Conservation (phyloP, 2,329 filamentous ascomycete species). For the Aspergillus floridensis region DNA sequence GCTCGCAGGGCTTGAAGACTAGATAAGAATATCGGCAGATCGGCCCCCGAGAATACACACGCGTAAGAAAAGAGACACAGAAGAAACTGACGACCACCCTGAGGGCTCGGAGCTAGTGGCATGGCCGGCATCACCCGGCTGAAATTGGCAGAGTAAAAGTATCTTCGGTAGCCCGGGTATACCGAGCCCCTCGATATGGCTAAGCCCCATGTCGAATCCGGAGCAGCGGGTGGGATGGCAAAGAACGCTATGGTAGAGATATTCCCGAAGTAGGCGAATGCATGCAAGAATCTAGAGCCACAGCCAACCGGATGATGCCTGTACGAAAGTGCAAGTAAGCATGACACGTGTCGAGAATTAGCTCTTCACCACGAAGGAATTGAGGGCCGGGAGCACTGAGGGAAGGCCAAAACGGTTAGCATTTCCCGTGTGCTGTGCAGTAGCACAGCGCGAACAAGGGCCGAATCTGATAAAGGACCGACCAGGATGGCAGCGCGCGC, state of each 20-base stretch:
- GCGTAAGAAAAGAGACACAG: not conserved
- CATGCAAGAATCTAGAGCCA: not conserved
- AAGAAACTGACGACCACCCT: not conserved
- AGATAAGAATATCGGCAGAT: not conserved
- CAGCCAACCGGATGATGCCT: not conserved
- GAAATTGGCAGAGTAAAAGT: not conserved
- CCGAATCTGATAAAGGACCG: constrained; percentile 4
- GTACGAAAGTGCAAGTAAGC: not conserved
- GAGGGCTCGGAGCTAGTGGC: not conserved
- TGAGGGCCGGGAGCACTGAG: not conserved
- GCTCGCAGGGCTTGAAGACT: constrained; percentile 5
- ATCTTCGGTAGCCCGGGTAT: not conserved
- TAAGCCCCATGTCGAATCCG: not conserved
- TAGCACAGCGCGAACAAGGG: constrained; percentile 2
- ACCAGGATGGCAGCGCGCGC: not conserved
- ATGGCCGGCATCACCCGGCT: not conserved
- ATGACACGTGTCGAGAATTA: constrained; percentile 7
- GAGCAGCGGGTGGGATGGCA: not conserved
- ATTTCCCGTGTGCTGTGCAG: not conserved
- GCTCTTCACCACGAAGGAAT: not conserved
- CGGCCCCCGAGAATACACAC: not conserved
- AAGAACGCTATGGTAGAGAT: not conserved
- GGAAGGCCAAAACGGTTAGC: not conserved
- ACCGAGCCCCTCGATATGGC: not conserved
- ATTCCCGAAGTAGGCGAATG: not conserved